Evolutionary conservation across 768 basidiomycete genomes (phyloP).

Genomic region (Tricholoma saponaceum): DNA sequence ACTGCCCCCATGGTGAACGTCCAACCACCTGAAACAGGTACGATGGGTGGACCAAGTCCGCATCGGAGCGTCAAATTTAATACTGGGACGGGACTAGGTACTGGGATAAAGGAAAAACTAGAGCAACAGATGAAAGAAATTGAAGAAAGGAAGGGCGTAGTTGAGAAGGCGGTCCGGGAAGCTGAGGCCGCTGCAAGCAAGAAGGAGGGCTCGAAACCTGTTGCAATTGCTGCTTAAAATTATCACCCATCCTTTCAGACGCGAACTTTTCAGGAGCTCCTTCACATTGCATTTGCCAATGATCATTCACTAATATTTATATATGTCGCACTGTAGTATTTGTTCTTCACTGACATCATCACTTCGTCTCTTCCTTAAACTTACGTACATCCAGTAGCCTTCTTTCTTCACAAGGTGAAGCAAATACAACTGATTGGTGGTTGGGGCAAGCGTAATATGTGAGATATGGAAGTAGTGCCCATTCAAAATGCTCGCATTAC

Average conservation of each 20-base stretch:
- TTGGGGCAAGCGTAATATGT: background rate
- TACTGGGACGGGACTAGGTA: constrained; percentile 30
- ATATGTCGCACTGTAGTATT: constrained; percentile 23
- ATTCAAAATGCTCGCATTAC: too few species aligned
- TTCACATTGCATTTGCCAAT: background rate
- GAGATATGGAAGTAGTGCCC: too few species aligned
- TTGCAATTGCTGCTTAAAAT: constrained; percentile 39
- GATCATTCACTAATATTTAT: constrained; percentile 8
- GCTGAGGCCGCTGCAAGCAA: constrained; percentile 61
- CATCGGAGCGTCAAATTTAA: constrained; percentile 75
- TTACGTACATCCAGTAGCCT: constrained; percentile 8
- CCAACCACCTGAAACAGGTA: constrained; percentile 58
- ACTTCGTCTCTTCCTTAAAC: constrained; percentile 8
- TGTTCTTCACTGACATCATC: constrained; percentile 8
- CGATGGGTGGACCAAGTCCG: constrained; percentile 59
- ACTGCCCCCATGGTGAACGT: constrained; percentile 61
- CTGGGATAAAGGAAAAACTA: constrained; percentile 40
- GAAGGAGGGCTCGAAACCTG: constrained; percentile 54
- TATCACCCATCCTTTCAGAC: background rate
- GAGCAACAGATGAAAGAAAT: constrained; percentile 59
- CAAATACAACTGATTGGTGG: constrained; percentile 9
- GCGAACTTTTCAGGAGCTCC: constrained; percentile 1
- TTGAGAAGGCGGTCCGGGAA: constrained; percentile 62
- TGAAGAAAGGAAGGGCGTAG: constrained; percentile 59
- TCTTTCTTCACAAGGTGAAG: constrained; percentile 1